Conservation (phyloP, 805 yeast species). For the Lachancea quebecensis region DNA sequence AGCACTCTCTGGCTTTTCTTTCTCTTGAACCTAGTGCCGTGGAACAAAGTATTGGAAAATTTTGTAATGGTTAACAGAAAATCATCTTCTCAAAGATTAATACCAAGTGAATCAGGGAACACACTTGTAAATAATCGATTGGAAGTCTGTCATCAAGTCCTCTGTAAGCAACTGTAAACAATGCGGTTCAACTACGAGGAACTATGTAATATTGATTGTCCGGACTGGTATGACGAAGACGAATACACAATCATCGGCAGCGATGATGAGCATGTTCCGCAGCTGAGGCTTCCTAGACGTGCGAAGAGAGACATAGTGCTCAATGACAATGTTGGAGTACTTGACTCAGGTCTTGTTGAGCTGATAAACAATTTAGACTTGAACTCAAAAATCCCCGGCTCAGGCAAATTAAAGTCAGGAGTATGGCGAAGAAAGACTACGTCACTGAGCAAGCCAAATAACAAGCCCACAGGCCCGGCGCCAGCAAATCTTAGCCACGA, state of each 20-base stretch:
- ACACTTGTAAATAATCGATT: no score
- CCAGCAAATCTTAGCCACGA: background rate
- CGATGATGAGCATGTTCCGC: constrained; percentile 17
- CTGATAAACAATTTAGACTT: constrained; percentile 13
- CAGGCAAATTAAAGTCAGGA: background rate
- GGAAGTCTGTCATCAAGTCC: no score
- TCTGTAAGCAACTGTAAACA: no score
- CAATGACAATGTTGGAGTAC: background rate
- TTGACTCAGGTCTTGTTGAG: constrained; percentile 14
- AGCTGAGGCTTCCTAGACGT: constrained; percentile 13
- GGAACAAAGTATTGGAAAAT: no score
- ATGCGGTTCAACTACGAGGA: constrained; percentile 20
- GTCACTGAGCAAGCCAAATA: background rate
- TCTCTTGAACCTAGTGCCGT: no score
- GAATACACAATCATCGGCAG: constrained; percentile 10
- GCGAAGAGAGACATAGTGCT: background rate
- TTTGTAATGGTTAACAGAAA: no score
- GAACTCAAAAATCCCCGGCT: constrained; percentile 13
- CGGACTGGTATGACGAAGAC: constrained; percentile 8
- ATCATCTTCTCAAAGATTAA: no score
- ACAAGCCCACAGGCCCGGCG: no score
- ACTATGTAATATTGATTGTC: constrained; percentile 10
- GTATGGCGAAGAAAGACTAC: background rate
- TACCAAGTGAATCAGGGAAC: no score
- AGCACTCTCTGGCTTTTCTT: no score